Base-by-base conservation (phyloP, 2,329 filamentous ascomycete genomes). In the Botryosphaeria dothidea region DNA sequence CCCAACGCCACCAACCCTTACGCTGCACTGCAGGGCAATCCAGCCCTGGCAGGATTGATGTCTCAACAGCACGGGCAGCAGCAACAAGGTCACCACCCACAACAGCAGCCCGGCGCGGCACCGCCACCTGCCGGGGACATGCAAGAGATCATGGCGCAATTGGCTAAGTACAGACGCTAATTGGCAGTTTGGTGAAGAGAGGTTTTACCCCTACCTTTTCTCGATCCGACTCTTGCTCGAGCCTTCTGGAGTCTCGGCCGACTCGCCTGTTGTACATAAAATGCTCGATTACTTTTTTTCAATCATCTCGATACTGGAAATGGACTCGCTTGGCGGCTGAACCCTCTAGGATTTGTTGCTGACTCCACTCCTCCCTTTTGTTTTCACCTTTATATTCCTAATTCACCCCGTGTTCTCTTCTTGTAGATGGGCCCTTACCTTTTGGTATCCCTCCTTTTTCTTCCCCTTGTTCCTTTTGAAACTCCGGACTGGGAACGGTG, bases 71-170 rank as follows among this genome's bases (percentile, higher is more conserved):
- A 45, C 71, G 71, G 54, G 5, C 49, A 52, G 8, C 49, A 52
- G 1, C 49, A 52, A 34, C 41, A 64, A 69, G 31, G 69, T 13
- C 60, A 62, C 58, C 72, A 73, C 46, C 71, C 70, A 8, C 75
- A 74, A 62, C 72, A 70, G n/a, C n/a, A n/a, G 69, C 67, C 66
- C 68, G 73, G 63, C 56, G 65, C 51, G 34, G 66, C 68, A n/a
- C 68, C 67, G 27, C 60, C 60, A 11, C 51, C 51, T 4, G 38
- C 49, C 7, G 51, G 38, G 4, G 80, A 83, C 69, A 88, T 92
- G 70, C 86, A 90, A 73, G 90, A 91, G 70, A 91, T 93, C 60
- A 90, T 93, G 85, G 88, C 89, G 15, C 88, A 91, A 71, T 79
- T 92, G 66, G 86, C 88, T 52, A 86, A 85, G 69, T 90, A 86